A percentile compares a stretch with the other conserved stretches of the same genome.
phyloP scores from a whole-genome alignment of 164 flowering plant species.

The Umbilicus rupestris region DNA sequence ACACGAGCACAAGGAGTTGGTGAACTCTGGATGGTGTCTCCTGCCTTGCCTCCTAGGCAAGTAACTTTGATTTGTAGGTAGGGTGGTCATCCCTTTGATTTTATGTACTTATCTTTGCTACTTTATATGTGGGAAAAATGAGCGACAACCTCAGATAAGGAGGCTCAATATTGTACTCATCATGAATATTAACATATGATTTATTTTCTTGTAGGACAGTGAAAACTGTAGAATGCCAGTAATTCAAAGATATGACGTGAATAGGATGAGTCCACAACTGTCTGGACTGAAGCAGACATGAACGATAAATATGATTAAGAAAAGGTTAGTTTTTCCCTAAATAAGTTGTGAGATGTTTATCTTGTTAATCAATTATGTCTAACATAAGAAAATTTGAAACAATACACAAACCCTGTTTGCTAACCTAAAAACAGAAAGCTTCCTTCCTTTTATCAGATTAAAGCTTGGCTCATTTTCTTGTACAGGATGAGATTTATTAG shows the following conservation, averaged over 20 bases:
- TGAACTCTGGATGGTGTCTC: neutral
- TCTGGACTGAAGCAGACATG: constrained; percentile 8
- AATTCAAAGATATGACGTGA: neutral
- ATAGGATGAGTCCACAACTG: neutral
- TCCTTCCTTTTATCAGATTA: constrained; percentile 4
- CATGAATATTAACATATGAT: no score
- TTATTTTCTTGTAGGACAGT: no score
- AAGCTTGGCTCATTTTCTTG: no score
- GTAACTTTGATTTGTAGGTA: neutral
- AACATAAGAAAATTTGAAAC: constrained; percentile 3
- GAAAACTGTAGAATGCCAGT: neutral
- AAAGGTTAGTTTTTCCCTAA: no score
- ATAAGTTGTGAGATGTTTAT: neutral
- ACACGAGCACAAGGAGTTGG: neutral
- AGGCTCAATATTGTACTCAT: neutral
- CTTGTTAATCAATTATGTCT: constrained; percentile 3
- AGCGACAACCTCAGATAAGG: neutral
- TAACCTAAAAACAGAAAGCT: neutral
- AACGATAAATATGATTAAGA: neutral
- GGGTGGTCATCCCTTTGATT: constrained; percentile 5
- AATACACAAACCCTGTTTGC: neutral
- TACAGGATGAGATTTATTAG: no score
- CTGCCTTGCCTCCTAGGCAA: neutral
- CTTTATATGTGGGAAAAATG: neutral
- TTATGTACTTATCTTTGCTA: neutral